Evolutionary conservation across 179 eudicot species (phyloP), one percentile per base, ranked within the genome.

Genomic region (Beta corolliflora): DNA sequence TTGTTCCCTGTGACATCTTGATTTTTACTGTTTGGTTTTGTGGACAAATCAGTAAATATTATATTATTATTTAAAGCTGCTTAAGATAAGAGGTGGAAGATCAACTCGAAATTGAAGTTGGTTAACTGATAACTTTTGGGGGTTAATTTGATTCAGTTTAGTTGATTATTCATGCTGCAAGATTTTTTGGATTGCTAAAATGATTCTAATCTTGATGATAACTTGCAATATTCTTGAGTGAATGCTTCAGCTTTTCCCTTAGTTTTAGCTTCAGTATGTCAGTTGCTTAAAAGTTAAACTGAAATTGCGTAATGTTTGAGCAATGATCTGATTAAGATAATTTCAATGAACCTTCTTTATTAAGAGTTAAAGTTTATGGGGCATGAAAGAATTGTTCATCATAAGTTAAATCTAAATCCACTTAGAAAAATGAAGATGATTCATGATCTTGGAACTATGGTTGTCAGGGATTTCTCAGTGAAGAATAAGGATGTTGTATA

Each of bases 1-100:
- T 21, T 72, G 58, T 3, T 48, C 56, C 23, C 21, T 77, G 73
- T 9, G 50, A 29, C 50, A 66, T 67, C 54, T 72, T 60, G 50
- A 50, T 61, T 31, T n/a, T 23, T 52, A 65, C 48, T 56, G 52
- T 16, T 16, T 19, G 19, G 7, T 70, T 7, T n/a, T 46, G 21
- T 66, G 74, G 81, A 25, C 29, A 15, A 67, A 54, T 7, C 59
- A 21, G 60, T 13, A 52, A n/a, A n/a, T n/a, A n/a, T n/a, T n/a
- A n/a, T n/a, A 25, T 52, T 52, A 73, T 73, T 73, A 5, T 23
- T 5, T 44, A 74, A 7, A 61, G 72, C 61, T 80, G 67, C 65
- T 80, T 71, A 14, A 60, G 46, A 59, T 41, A 23, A 3, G 19
- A 9, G 31, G 23, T 15, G 41, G 53, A 16, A 3, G 58, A 52